Evolutionary conservation across 208 protist species (phyloP).

Genomic region (Crithidia mellificae): DNA sequence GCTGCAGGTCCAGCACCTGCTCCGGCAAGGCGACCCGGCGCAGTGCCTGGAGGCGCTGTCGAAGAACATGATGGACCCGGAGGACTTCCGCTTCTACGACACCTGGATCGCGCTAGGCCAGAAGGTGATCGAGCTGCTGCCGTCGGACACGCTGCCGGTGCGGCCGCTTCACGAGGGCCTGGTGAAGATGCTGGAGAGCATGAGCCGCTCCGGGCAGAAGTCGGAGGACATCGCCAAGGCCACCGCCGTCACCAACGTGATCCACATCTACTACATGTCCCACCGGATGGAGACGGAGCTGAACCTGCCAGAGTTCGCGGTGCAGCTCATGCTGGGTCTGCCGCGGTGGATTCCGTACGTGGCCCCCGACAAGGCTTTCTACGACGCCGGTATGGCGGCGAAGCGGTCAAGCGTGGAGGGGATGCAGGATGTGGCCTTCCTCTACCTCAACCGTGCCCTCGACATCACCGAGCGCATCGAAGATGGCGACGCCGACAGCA

Average conservation of each 20-base stretch:
- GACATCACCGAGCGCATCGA: constrained; percentile 95
- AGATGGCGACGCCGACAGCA: constrained; percentile 77
- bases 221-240: constrained; percentile 75
- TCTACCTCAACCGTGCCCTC: constrained; percentile 96
- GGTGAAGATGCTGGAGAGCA: constrained; percentile 74
- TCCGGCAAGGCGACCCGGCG: constrained; percentile 55
- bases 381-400: constrained; percentile 93
- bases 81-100: constrained; percentile 92
- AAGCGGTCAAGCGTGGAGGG: constrained; percentile 58
- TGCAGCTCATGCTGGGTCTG: constrained; percentile 89
- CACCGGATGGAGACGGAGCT: constrained; percentile 63
- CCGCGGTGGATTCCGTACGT: constrained; percentile 91
- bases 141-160: constrained; percentile 35
- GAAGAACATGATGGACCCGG: constrained; percentile 61
- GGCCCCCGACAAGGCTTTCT: constrained; percentile 96
- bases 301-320: constrained; percentile 68
- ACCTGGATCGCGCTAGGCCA: constrained; percentile 76
- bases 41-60: constrained; percentile 67
- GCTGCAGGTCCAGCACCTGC: constrained; percentile 77
- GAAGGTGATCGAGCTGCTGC: constrained; percentile 52
- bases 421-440: constrained; percentile 81
- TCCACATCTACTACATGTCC: constrained; percentile 86
- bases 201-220: constrained; percentile 80
- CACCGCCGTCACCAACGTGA: constrained; percentile 63
- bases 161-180: constrained; percentile 59